phyloP scores from a whole-genome alignment of 2,329 filamentous ascomycete species.

The Pestalotiopsis sp. region DNA sequence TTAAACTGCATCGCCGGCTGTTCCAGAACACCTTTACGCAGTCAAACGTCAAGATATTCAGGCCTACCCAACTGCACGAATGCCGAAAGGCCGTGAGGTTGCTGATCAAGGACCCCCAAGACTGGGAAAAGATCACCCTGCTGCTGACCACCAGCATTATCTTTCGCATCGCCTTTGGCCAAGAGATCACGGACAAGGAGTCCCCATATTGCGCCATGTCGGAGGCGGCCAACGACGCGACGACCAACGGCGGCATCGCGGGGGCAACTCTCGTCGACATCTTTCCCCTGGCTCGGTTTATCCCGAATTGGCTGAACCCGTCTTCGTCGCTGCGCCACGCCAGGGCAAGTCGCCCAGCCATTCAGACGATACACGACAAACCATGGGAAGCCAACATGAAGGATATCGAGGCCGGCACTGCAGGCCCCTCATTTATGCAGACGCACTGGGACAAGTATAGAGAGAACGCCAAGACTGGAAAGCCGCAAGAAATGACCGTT shows the following conservation, averaged over 20 bases:
- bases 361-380: slow-evolving; percentile 41
- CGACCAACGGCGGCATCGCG: slow-evolving; percentile 23
- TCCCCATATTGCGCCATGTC: slow-evolving; percentile 28
- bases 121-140: slow-evolving; percentile 26
- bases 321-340: slow-evolving; percentile 26
- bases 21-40: slow-evolving; percentile 43
- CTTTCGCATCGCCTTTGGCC: slow-evolving; percentile 27
- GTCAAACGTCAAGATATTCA: slow-evolving; percentile 33
- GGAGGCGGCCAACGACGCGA: slow-evolving; percentile 16
- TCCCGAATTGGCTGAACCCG: slow-evolving; percentile 38
- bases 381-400: slow-evolving; percentile 38
- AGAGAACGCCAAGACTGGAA: slow-evolving; percentile 29
- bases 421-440: slow-evolving; percentile 32
- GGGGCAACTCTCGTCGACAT: slow-evolving; percentile 47
- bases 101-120: slow-evolving; percentile 20
- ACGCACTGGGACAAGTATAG: slow-evolving; percentile 30
- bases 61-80: slow-evolving; percentile 34
- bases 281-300: slow-evolving; percentile 45
- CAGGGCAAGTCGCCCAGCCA: slow-evolving; percentile 18
- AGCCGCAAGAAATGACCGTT: slow-evolving; percentile 35
- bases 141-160: slow-evolving; percentile 29
- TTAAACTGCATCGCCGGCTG: slow-evolving; percentile 41
- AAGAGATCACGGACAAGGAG: slow-evolving; percentile 22
- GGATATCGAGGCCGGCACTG: slow-evolving; percentile 34
- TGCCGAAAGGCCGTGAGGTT: slow-evolving; percentile 29